phyloP scores from a whole-genome alignment of 768 basidiomycete species.

The Boletus sp. region DNA sequence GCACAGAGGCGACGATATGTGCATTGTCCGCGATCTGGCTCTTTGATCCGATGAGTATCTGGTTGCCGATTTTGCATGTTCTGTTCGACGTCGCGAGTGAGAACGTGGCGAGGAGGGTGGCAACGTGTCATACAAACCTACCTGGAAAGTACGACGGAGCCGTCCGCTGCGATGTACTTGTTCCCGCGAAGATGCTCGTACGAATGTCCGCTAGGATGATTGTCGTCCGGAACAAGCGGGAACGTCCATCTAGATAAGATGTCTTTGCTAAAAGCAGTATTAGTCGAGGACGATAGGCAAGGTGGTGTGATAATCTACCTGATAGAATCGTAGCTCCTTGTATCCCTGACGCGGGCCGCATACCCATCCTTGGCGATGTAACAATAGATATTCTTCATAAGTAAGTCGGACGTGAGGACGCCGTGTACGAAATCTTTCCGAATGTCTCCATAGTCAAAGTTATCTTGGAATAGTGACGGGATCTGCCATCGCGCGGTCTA shows the following conservation, averaged over 20 bases:
- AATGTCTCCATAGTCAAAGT: slow-evolving; percentile 95
- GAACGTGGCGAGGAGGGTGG: not conserved
- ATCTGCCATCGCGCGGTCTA: slow-evolving; percentile 50
- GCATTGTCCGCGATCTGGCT: slow-evolving; percentile 67
- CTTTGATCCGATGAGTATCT: slow-evolving; percentile 82
- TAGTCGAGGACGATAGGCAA: not conserved
- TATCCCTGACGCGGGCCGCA: slow-evolving; percentile 91
- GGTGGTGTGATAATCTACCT: slow-evolving; percentile 47
- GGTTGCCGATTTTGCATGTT: slow-evolving; percentile 77
- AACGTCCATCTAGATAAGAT: slow-evolving; percentile 93
- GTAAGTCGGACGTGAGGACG: slow-evolving; percentile 87
- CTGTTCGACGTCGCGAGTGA: slow-evolving; percentile 35
- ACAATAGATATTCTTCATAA: slow-evolving; percentile 93
- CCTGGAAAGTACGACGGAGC: slow-evolving; percentile 82
- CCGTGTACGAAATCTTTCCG: slow-evolving; percentile 93
- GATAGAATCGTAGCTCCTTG: slow-evolving; percentile 85
- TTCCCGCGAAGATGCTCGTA: slow-evolving; percentile 90
- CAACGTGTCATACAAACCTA: slow-evolving; percentile 32
- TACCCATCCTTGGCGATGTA: slow-evolving; percentile 88
- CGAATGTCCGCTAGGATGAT: slow-evolving; percentile 74
- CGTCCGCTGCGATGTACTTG: slow-evolving; percentile 81
- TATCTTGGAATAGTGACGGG: slow-evolving; percentile 95
- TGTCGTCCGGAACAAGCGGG: slow-evolving; percentile 93
- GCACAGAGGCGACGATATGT: slow-evolving; percentile 67
- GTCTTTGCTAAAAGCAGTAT: slow-evolving; percentile 63